phyloP scores from a whole-genome alignment of 352 stramenopile genomes.

The Thraustotheca clavata region DNA sequence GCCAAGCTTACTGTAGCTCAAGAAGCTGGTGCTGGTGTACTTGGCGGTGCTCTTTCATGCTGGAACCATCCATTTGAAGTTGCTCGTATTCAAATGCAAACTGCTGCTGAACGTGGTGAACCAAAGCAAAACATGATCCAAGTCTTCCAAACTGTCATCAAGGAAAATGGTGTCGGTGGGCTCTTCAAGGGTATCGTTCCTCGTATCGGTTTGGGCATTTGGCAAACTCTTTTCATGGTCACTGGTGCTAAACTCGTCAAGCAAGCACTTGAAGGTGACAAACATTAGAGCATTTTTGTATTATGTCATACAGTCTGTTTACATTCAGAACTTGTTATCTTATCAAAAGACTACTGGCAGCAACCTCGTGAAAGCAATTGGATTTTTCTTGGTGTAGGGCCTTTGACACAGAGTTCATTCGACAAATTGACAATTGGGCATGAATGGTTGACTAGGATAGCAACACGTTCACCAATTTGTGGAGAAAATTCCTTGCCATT shows the following conservation, averaged over 20 bases:
- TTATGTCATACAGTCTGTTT: too few species aligned
- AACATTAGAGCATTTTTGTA: constrained; percentile 10
- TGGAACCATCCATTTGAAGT: constrained; percentile 92
- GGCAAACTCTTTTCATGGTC: constrained; percentile 91
- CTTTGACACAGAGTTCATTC: constrained; percentile 48
- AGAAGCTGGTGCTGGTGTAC: constrained; percentile 76
- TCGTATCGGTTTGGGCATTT: constrained; percentile 77
- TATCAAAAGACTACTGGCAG: constrained; percentile 5
- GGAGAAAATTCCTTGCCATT: constrained; percentile 22
- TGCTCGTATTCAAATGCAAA: constrained; percentile 89
- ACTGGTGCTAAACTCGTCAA: constrained; percentile 86
- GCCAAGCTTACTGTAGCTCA: constrained; percentile 85
- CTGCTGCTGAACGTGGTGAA: constrained; percentile 76
- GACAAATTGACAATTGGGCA: constrained; percentile 63
- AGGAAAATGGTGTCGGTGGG: constrained; percentile 68
- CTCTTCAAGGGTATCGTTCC: constrained; percentile 90
- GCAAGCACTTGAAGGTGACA: constrained; percentile 41
- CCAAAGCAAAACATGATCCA: constrained; percentile 87
- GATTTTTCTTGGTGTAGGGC: constrained; percentile 5
- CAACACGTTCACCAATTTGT: constrained; percentile 41
- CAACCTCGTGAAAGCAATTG: constrained; percentile 16
- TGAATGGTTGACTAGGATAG: constrained; percentile 61
- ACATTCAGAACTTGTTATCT: too few species aligned
- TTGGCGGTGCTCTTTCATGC: constrained; percentile 78
- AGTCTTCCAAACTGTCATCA: constrained; percentile 79